Base-by-base conservation (phyloP, 768 basidiomycete species). In the Lactifluus subvellereus region DNA sequence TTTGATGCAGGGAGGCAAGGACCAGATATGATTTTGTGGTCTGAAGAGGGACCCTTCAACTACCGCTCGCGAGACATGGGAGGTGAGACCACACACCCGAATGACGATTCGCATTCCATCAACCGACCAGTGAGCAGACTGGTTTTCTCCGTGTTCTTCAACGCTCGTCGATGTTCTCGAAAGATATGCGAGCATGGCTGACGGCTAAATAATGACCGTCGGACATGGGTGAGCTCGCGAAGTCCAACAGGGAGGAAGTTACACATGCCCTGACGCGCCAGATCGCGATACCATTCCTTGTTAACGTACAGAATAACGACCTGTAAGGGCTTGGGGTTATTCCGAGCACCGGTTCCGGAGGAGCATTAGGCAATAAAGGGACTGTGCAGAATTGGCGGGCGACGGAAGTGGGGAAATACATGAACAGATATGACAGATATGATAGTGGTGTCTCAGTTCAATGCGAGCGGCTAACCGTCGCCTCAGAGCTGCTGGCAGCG, bases 351-450 rank as follows among this genome's bases (percentile, higher is more conserved):
- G 77, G 75, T 69, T 89, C 86, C 56, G 79, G 74, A 14, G 81
- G 78, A 51, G 81, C 73, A 65, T 87, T 83, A 33, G 88, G 85
- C 38, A 90, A 76, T n/a, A 83, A 79, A 40, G 90, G 89, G 22
- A 80, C 79, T 18, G 84, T 84, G 18, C 86, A 85, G 47, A 93
- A 79, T 70, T 85, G 88, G 69, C 82, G 78, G 33, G 91, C 88
- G 48, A 88, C 84, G 40, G 87, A 84, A 30, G 88, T 92, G 61
- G 89, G 91, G 74, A 93, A 93, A 76, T 92, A 94, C 91, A 93
- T 93, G 58, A 53, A 20, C 8, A 4, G 16, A 13, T 22, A 8
- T 10, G 27, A 27, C 2, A 27, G 27, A 27, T 18, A 4, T 40
- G 48, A 7, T 9, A 7, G 20, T 35, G 35, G 2, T 1, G 47